Conservation (phyloP, 1,284 basidiomycete species). For the Bjerkandera adusta region DNA sequence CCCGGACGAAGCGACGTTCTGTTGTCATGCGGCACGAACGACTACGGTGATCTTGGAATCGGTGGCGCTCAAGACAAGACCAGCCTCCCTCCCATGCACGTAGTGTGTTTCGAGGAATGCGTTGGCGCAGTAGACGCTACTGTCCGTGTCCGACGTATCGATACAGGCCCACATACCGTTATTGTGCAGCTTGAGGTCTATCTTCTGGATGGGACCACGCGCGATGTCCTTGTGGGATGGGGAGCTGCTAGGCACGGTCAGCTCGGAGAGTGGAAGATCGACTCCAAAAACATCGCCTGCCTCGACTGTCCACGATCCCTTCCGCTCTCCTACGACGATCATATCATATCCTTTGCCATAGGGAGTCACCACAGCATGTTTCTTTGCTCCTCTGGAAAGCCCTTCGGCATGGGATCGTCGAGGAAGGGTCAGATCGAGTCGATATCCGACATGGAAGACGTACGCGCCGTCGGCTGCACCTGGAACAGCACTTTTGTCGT, state of each 20-base stretch:
- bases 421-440: conserved; percentile 64
- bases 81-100: conserved; percentile 32
- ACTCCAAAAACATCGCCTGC: too few relatives aligned
- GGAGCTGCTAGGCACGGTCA: conserved; percentile 82
- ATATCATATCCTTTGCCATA: conserved; percentile 31
- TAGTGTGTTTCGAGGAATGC: conserved; percentile 35
- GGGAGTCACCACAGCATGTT: conserved; percentile 75
- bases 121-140: not conserved
- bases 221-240: conserved; percentile 67
- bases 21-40: conserved; percentile 80
- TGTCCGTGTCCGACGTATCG: conserved; percentile 42
- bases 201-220: conserved; percentile 23
- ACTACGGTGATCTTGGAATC: conserved; percentile 77
- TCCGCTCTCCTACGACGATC: not conserved
- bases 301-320: conserved; percentile 33
- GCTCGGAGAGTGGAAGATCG: conserved; percentile 43
- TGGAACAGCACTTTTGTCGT: conserved; percentile 82
- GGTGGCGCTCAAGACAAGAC: conserved; percentile 28
- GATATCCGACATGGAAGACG: conserved; percentile 29
- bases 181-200: conserved; percentile 41
- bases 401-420: conserved; percentile 63
- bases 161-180: conserved; percentile 72
- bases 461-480: conserved; percentile 56
- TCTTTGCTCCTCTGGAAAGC: conserved; percentile 44
- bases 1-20: conserved; percentile 52